Base-by-base conservation (phyloP, 495 filamentous ascomycete genomes). In the Penicillium roqueforti region DNA sequence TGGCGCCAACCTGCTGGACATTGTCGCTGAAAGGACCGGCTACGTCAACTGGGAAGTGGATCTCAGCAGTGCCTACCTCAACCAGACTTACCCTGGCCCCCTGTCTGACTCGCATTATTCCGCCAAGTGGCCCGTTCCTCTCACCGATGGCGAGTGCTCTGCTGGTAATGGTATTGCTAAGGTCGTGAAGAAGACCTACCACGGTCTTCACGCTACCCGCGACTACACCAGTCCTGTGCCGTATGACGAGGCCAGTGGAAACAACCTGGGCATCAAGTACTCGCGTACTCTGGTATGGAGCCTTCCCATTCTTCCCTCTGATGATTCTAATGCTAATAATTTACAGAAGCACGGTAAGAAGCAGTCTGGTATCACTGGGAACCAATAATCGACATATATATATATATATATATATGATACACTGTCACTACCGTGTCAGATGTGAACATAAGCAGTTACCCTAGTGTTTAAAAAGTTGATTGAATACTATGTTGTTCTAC, bases 1-100 rank as follows among this genome's bases (percentile, higher is more conserved):
- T 38, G 85, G 85, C 52, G 85, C 86, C 28, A 89, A 89, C 53
- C 72, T 88, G 18, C 82, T 87, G 51, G 61, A 78, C 28, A 65
- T 83, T n/a, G 80, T 85, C 18, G 80, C 83, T 8, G 74, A 81
- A 31, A 72, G 73, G 59, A 79, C 78, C 4, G 80, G 80, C 37
- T 86, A 85, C 61, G 54, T 66, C 32, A 87, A 80, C 62, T 76
- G 68, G 46, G 52, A 73, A 3, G 74, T 79, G 31, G 70, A 80
- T 51, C 67, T 62, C 31, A 68, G 54, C 28, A 69, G 74, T 31
- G 59, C 76, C 19, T 73, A 55, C 51, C 45, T 80, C 16, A 81
- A 79, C 59, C 58, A 70, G 56, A 75, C 74, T 14, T 76, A 76
- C 57, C 74, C 75, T 25, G 78, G 78, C 2, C 78, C 77, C 8